Base-by-base conservation (phyloP, 208 protist genomes). In the Acanthamoeba healyi region DNA sequence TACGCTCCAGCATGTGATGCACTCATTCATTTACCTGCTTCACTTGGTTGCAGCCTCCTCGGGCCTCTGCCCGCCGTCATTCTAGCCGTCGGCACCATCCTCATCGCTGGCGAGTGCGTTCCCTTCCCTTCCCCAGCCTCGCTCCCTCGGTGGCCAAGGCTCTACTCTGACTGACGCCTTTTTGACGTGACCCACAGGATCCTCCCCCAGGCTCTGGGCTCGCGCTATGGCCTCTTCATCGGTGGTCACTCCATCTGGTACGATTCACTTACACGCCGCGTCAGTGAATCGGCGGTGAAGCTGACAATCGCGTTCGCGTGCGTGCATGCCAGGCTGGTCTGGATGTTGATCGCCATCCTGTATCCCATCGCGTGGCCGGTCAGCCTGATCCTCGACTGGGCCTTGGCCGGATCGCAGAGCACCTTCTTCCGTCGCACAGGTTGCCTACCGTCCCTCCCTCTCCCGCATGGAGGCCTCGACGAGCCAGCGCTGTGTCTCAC, bases 151-250 rank as follows among this genome's bases (percentile, higher is more conserved):
- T 10, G 5, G 46, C 4, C 14, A 19, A 19, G 46, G 4, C 46
- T 6, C 0, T 1, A 1, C 17, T 51, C 7, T 70, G 0, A 22
- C 29, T n/a, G 61, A 2, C 46, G 2, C 17, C 5, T 10, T 10
- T 51, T 10, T 51, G 44, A 1, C 2, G 14, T 51, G n/a, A n/a
- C 46, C 46, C 0, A 1, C 24, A 84, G 74, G 15, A 32, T 84
- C 9, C 0, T 84, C 29, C 94, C 97, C 49, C 74, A 91, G 22
- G 26, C 97, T 10, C 38, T 96, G 26, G 84, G 56, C 4, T 65
- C 94, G 38, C 92, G 92, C n/a, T 97, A 96, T 70, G 96, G 97
- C 24, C 94, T 97, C 70, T 49, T 87, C 51, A 96, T 97, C 29
- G 96, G 97, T 5, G 96, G 82, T 14, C 93, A 95, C 46, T 40